Evolutionary conservation across 768 basidiomycete species (phyloP).

Genomic region (Boletus subcaerulescens): DNA sequence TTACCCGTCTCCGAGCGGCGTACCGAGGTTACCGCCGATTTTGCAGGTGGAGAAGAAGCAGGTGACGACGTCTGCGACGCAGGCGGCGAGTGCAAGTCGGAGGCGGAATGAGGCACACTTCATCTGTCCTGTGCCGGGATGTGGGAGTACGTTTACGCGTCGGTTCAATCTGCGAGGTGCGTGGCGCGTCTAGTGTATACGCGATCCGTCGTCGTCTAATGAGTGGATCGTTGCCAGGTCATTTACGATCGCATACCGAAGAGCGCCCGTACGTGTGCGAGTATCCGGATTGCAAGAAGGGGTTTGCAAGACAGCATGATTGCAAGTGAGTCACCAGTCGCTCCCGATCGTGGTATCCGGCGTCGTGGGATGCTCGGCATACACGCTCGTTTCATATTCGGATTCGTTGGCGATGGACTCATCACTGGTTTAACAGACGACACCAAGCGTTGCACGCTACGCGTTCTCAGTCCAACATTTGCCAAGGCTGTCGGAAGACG

Average conservation of each 20-base stretch:
- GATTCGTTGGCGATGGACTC: conserved; percentile 1
- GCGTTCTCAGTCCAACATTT: conserved; percentile 80
- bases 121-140: conserved; percentile 90
- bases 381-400: neutral
- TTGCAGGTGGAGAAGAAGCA: conserved; percentile 91
- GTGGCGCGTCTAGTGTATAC: conserved; percentile 8
- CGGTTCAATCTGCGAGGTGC: conserved; percentile 84
- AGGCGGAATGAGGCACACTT: conserved; percentile 90
- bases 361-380: neutral
- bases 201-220: conserved; percentile 9
- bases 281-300: conserved; percentile 92
- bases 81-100: conserved; percentile 85
- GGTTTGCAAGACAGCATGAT: conserved; percentile 93
- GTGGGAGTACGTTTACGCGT: conserved; percentile 95
- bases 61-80: conserved; percentile 92
- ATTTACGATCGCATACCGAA: conserved; percentile 92
- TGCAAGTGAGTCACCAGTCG: conserved; percentile 80
- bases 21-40: conserved; percentile 74
- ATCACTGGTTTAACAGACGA: conserved; percentile 46
- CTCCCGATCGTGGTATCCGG: conserved; percentile 7
- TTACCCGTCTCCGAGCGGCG: conserved; percentile 29
- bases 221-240: conserved; percentile 48
- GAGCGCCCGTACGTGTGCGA: conserved; percentile 93
- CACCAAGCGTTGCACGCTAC: conserved; percentile 88
- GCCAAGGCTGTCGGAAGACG: conserved; percentile 90